Evolutionary conservation across 805 yeast species (phyloP).

Genomic region (Hermanozyma aechmeae): DNA sequence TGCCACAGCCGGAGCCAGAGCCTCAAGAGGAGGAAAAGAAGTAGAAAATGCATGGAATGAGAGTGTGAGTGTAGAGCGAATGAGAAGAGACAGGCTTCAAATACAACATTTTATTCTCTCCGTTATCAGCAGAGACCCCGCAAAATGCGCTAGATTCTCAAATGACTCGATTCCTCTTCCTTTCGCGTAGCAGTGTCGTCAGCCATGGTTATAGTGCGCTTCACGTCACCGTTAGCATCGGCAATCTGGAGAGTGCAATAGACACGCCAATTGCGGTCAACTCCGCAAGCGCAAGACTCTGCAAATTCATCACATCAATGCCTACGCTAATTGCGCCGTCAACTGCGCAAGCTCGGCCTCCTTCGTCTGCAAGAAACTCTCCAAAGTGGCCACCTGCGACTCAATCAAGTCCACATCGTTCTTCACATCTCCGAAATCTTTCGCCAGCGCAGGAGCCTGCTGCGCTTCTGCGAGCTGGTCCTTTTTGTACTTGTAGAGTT

Average conservation of each 20-base stretch:
- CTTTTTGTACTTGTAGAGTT: conserved; percentile 70
- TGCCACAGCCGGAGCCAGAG: conserved; percentile 78
- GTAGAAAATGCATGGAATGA: conserved; percentile 6
- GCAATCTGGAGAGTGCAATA: too few species aligned
- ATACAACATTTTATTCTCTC: too few species aligned
- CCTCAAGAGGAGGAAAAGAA: conserved; percentile 34
- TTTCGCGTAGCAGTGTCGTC: too few species aligned
- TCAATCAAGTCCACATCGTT: conserved; percentile 63
- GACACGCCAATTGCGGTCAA: too few species aligned
- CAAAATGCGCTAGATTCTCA: too few species aligned
- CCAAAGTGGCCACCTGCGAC: conserved; percentile 65
- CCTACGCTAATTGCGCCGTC: conserved; percentile 4
- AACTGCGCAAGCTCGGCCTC: conserved; percentile 42
- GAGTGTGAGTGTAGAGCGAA: background rate
- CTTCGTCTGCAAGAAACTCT: conserved; percentile 56
- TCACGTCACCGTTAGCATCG: too few species aligned
- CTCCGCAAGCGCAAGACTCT: too few species aligned
- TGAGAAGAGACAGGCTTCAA: background rate
- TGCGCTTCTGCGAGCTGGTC: conserved; percentile 31
- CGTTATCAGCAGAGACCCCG: too few species aligned
- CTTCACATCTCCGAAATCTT: conserved; percentile 43
- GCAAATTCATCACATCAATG: too few species aligned
- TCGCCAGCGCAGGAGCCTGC: conserved; percentile 6
- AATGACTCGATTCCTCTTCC: too few species aligned
- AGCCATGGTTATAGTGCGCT: too few species aligned